phyloP scores from a whole-genome alignment of 495 filamentous ascomycete species.

The Parachaetomium inaequale region DNA sequence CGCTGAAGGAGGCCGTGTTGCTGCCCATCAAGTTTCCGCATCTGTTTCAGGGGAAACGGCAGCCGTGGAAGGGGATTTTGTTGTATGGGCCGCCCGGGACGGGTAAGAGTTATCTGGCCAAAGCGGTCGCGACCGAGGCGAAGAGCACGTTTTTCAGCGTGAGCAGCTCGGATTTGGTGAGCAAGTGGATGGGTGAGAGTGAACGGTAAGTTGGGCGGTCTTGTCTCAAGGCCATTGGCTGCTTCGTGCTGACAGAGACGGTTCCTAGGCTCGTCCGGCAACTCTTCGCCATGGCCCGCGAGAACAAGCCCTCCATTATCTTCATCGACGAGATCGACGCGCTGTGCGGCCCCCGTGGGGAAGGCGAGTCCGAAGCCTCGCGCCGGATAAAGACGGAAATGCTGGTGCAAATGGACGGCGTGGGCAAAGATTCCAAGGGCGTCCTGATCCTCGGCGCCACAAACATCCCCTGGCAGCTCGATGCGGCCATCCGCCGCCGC shows the following conservation, averaged over 20 bases:
- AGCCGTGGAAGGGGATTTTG: slow-evolving; percentile 97
- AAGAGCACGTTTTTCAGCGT: slow-evolving; percentile 99
- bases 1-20: slow-evolving; percentile 95
- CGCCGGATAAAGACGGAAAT: slow-evolving; percentile 97
- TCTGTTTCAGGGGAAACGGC: slow-evolving; percentile 91
- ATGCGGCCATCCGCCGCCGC: slow-evolving; percentile 93
- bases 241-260: background rate
- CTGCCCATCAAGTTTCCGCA: slow-evolving; percentile 98
- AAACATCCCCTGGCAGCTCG: slow-evolving; percentile 98
- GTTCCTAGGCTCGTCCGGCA: slow-evolving; percentile 87
- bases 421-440: slow-evolving; percentile 88
- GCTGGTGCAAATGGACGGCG: slow-evolving; percentile 98
- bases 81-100: slow-evolving; percentile 96
- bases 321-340: slow-evolving; percentile 99
- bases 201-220: slow-evolving; percentile 63
- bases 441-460: slow-evolving; percentile 94
- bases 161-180: slow-evolving; percentile 91
- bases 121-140: slow-evolving; percentile 95
- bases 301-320: slow-evolving; percentile 97
- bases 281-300: slow-evolving; percentile 94
- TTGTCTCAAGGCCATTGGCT: background rate
- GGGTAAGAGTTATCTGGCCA: slow-evolving; percentile 94
- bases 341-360: slow-evolving; percentile 89
- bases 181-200: slow-evolving; percentile 99
- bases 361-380: slow-evolving; percentile 96